A percentile compares a stretch with the other conserved stretches of the same genome.
Evolutionary conservation across 805 yeast genomes (phyloP).

Genomic region (Starmerella floris): DNA sequence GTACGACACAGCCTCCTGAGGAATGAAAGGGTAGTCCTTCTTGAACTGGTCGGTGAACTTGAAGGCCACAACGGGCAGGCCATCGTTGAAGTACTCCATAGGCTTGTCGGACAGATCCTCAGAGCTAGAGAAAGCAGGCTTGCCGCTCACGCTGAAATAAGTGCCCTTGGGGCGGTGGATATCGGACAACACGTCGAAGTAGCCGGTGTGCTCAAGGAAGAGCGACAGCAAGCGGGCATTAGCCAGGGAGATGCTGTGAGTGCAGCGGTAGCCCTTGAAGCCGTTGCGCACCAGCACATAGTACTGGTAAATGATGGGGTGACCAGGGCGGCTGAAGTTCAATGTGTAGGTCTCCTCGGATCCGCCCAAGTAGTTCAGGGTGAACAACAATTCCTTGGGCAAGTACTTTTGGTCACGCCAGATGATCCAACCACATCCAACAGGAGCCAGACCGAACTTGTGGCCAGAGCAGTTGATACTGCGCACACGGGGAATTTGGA

Average conservation of each 20-base stretch:
- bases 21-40: slow-evolving; percentile 58
- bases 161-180: slow-evolving; percentile 50
- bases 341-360: slow-evolving; percentile 74
- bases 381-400: slow-evolving; percentile 62
- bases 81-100: slow-evolving; percentile 40
- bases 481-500: slow-evolving; percentile 58
- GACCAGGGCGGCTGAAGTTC: slow-evolving; percentile 87
- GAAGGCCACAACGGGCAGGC: slow-evolving; percentile 85
- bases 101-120: slow-evolving; percentile 19
- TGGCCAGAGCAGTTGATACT: slow-evolving; percentile 87
- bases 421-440: slow-evolving; percentile 86
- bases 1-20: slow-evolving; percentile 62
- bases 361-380: slow-evolving; percentile 75
- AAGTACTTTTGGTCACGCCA: slow-evolving; percentile 56
- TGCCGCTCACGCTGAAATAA: slow-evolving; percentile 21
- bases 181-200: slow-evolving; percentile 61
- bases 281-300: slow-evolving; percentile 66
- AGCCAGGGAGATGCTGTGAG: slow-evolving; percentile 48
- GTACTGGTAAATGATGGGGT: slow-evolving; percentile 80
- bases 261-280: slow-evolving; percentile 49
- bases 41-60: slow-evolving; percentile 48
- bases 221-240: slow-evolving; percentile 57
- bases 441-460: slow-evolving; percentile 80
- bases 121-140: slow-evolving; percentile 21
- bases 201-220: slow-evolving; percentile 50